Conservation (phyloP, 2,329 filamentous ascomycete genomes). For the Cercospora beticola region DNA sequence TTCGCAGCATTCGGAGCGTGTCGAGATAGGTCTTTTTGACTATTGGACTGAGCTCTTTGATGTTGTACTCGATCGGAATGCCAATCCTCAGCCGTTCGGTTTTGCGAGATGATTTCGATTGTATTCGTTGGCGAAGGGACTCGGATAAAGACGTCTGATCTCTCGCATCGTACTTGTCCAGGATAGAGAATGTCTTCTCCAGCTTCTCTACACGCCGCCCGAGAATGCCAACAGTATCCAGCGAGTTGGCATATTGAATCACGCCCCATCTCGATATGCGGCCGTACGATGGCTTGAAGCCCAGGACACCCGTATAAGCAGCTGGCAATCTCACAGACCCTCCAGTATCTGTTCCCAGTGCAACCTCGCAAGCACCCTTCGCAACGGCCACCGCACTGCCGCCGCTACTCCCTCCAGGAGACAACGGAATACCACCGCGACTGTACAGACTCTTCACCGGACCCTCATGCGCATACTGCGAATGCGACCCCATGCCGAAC, state of each 20-base stretch:
- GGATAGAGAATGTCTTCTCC: slow-evolving; percentile 44
- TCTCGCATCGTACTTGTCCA: slow-evolving; percentile 62
- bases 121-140: slow-evolving; percentile 54
- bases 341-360: slow-evolving; percentile 90
- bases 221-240: slow-evolving; percentile 85
- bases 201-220: slow-evolving; percentile 56
- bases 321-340: slow-evolving; percentile 85
- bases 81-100: slow-evolving; percentile 52
- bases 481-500: slow-evolving; percentile 92
- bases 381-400: slow-evolving; percentile 86
- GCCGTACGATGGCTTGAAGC: slow-evolving; percentile 91
- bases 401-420: slow-evolving; percentile 86
- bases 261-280: slow-evolving; percentile 83
- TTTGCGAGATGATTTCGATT: slow-evolving; percentile 4
- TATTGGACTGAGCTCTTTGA: slow-evolving; percentile 69
- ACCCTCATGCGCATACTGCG: slow-evolving; percentile 66
- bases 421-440: slow-evolving; percentile 46
- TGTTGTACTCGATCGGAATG: slow-evolving; percentile 78
- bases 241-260: slow-evolving; percentile 85
- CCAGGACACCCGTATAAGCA: slow-evolving; percentile 78
- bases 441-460: slow-evolving; percentile 57
- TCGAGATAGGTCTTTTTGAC: slow-evolving; percentile 70
- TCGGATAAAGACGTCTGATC: slow-evolving; percentile 72
- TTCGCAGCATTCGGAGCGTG: slow-evolving; percentile 60
- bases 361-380: slow-evolving; percentile 61